Base-by-base conservation (phyloP, 306 rosid species). In the Prunus mongolica region DNA sequence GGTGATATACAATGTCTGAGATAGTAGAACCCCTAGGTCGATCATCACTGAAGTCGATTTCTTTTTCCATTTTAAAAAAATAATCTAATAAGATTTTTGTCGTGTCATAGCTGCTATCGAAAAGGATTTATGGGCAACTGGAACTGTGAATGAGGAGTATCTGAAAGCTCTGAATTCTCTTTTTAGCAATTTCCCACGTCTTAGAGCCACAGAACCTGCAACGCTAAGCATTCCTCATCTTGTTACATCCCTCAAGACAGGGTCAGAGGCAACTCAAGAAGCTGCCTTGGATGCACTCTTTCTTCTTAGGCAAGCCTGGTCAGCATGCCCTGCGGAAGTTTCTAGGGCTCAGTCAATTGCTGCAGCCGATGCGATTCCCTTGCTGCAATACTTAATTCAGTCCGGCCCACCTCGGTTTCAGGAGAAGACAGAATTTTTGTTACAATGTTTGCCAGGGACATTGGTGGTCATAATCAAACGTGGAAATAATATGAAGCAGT, bases 221-320 rank as follows among this genome's bases (percentile, higher is more conserved):
- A 96, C 98, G 22, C 96, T 96, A 32, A 91, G 98, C 89, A 96
- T 96, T 87, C 99, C 99, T 64, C 99, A 92, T 77, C 89, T 96
- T 64, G 96, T 96, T 12, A 96, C 98, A 79, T 84, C 98, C 82
- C 88, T 96, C 77, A 96, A 96, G 83, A 87, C 96, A 62, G 98
- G 99, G 67, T 85, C 98, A 6, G 99, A 96, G 84, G 97, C 96
- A 77, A 91, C 97, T 77, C 99, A 96, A 78, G 99, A 96, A 89
- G 98, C 98, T 71, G 96, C 98, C 22, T 82, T 96, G 83, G 98
- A 96, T 70, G 89, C 98, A 16, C 97, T 96, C 47, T 96, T 96
- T 84, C 91, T 96, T 81, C 93, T 96, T 28, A 86, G 98, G 78
- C 99, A 96, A 96, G 99, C 99, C 82, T 96, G 99, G 99, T 92